Conservation (phyloP, 768 basidiomycete genomes). For the Epithele typhae region DNA sequence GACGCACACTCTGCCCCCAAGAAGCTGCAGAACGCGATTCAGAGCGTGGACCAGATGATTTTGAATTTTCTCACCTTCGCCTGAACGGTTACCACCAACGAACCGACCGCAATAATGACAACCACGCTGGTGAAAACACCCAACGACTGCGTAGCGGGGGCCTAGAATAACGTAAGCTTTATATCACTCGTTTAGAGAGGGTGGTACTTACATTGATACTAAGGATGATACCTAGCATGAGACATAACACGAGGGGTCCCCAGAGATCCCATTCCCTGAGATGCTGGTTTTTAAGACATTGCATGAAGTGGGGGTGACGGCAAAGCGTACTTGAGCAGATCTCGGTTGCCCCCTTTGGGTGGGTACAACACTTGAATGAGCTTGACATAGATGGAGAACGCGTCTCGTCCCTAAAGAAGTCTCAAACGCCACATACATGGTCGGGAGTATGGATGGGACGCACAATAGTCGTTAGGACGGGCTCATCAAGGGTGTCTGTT, state of each 20-base stretch:
- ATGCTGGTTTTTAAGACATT: too few relatives aligned
- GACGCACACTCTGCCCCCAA: conserved; percentile 73
- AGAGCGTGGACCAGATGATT: too few relatives aligned
- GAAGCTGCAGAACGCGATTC: conserved; percentile 42
- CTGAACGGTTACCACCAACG: conserved; percentile 90
- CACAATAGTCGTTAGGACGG: conserved; percentile 85
- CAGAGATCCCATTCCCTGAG: conserved; percentile 95
- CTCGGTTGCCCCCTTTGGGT: conserved; percentile 61
- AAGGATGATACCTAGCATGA: conserved; percentile 77
- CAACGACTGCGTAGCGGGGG: conserved; percentile 76
- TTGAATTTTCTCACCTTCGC: conserved; percentile 87
- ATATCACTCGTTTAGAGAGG: neutral
- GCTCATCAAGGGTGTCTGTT: conserved; percentile 88
- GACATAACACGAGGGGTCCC: conserved; percentile 86
- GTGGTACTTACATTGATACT: conserved; percentile 64
- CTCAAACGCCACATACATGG: conserved; percentile 1
- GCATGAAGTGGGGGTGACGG: too few relatives aligned
- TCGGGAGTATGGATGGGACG: conserved; percentile 27
- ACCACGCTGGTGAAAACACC: conserved; percentile 93
- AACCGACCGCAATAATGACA: conserved; percentile 87
- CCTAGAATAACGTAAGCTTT: conserved; percentile 38
- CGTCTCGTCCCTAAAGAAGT: conserved; percentile 69
- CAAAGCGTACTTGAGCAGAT: conserved; percentile 72
- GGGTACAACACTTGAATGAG: conserved; percentile 93
- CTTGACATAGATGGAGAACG: conserved; percentile 88